phyloP scores from a whole-genome alignment of 2,329 filamentous ascomycete genomes.

The Microdochium trichocladiopsis region DNA sequence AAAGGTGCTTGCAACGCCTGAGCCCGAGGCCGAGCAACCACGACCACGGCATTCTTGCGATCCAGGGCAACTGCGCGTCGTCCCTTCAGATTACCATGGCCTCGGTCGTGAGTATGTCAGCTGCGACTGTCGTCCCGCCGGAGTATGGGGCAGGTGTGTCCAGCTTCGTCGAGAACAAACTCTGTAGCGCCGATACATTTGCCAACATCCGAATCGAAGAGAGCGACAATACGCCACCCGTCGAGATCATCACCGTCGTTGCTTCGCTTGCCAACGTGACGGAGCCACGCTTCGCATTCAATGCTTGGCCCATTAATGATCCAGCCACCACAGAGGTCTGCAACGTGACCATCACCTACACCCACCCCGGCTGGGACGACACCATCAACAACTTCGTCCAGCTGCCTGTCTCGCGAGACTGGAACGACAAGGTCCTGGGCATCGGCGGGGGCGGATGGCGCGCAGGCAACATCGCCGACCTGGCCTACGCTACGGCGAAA shows the following conservation, averaged over 20 bases:
- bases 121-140: no score
- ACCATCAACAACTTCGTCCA: conserved; percentile 10
- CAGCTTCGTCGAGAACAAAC: no score
- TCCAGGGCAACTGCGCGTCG: no score
- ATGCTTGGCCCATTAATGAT: not conserved
- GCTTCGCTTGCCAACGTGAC: not conserved
- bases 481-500: conserved; percentile 8
- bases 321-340: conserved; percentile 9
- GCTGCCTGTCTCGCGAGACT: conserved; percentile 9
- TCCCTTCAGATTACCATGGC: no score
- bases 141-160: no score
- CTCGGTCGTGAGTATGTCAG: no score
- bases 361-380: conserved; percentile 12
- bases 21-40: no score
- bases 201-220: no score
- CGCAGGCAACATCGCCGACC: conserved; percentile 7
- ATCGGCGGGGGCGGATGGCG: conserved; percentile 13
- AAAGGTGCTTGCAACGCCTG: no score
- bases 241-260: not conserved
- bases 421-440: conserved; percentile 15
- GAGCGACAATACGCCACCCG: no score
- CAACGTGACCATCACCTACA: conserved; percentile 12
- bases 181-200: no score
- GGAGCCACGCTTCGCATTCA: not conserved
- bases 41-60: no score